Evolutionary conservation across 176 grass and related monocot species (phyloP).

Genomic region (Juncus inflexus): DNA sequence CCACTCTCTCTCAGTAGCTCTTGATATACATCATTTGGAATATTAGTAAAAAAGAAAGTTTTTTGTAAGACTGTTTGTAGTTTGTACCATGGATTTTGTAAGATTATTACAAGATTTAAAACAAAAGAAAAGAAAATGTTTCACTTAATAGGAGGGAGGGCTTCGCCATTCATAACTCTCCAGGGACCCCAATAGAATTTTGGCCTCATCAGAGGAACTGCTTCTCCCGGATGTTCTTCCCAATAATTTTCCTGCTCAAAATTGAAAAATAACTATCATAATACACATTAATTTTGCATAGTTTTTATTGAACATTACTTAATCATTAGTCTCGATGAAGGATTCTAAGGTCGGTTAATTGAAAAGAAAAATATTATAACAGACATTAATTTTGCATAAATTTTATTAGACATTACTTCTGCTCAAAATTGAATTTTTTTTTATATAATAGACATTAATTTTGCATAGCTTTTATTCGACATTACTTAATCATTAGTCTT

Average conservation of each 20-base stretch:
- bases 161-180: conserved; percentile 69
- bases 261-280: not conserved
- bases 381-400: not conserved
- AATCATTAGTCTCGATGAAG: not conserved
- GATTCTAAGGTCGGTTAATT: not conserved
- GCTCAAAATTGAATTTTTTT: no score
- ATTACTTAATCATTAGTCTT: not conserved
- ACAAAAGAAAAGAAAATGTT: not conserved
- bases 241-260: conserved; percentile 81
- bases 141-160: conserved; percentile 42
- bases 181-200: conserved; percentile 98
- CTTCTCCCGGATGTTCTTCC: conserved; percentile 89
- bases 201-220: conserved; percentile 85
- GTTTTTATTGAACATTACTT: no score
- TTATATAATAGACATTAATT: not conserved
- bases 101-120: conserved; percentile 16
- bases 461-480: no score
- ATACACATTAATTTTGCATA: not conserved
- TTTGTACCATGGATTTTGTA: not conserved
- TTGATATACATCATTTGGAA: conserved; percentile 23
- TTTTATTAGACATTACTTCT: no score
- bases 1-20: conserved; percentile 46
- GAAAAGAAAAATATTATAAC: not conserved
- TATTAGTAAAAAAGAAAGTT: not conserved
- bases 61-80: not conserved